Base-by-base conservation (phyloP, 129 eudicot genomes). In the Flaveria brownii region DNA sequence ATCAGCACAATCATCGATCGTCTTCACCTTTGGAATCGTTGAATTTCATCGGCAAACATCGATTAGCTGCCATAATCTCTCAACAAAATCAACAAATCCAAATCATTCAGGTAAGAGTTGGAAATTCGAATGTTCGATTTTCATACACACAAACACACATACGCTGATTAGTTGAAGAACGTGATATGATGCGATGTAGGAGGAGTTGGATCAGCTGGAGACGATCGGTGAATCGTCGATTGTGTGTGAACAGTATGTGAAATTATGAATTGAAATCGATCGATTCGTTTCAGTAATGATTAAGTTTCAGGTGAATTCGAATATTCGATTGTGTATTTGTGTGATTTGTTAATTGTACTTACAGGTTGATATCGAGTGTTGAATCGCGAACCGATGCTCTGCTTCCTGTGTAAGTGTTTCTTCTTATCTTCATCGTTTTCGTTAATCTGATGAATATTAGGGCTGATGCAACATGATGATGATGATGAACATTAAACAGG, bases 351-450 rank as follows among this genome's bases (percentile, higher is more conserved):
- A 45, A 45, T 9, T 49, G 68, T 64, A 45, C 52, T 51, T 83
- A 68, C 88, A 92, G 97, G 81, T 68, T 92, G 28, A 72, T 92
- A 28, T 51, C 92, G 10, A 88, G 89, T 36, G 82, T 92, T 63
- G 97, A 89, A 55, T 87, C 91, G 13, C 66, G 74, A 59, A 83
- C 96, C 65, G 97, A 92, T 78, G 89, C 93, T 61, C 88, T 92
- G 71, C 91, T 92, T 78, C 96, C 96, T 15, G 82, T 79, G 97
- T 91, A 89, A 83, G 95, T 59, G 9, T 13, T 54, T 74, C 72
- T 49, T 50, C 79, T 73, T 50, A 43, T 80, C 65, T 80, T 45
- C 11, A 72, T 55, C 79, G 65, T 64, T 50, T 2, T 50, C 14
- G 56, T 50, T 50, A 14, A 49, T 49, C n/a, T 5, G 16, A 49